phyloP scores from a whole-genome alignment of 257 asterid species.

The Solanum appendiculatum region DNA sequence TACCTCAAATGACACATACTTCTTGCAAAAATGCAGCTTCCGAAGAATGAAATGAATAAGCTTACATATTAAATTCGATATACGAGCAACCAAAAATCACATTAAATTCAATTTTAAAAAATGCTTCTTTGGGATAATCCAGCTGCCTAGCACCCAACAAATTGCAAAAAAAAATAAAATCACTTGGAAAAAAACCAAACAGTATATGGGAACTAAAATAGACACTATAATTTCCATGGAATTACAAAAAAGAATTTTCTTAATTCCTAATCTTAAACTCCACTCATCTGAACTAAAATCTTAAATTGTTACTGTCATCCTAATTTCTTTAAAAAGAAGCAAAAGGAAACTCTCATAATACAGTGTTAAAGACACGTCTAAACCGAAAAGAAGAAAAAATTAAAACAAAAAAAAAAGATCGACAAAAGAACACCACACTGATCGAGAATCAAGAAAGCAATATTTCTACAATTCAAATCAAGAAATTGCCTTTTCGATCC shows the following conservation, averaged over 20 bases:
- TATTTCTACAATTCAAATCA: neutral
- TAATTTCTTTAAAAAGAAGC: neutral
- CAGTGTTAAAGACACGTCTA: neutral
- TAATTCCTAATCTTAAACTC: neutral
- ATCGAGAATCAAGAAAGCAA: neutral
- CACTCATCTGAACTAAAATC: neutral
- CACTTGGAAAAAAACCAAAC: neutral
- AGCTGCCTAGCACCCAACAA: neutral
- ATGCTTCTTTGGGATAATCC: neutral
- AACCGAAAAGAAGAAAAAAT: neutral
- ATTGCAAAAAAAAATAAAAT: neutral
- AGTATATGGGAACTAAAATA: neutral
- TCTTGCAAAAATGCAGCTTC: neutral
- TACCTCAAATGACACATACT: neutral
- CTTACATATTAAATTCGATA: neutral
- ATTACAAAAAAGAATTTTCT: neutral
- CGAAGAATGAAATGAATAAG: neutral
- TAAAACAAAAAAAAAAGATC: neutral
- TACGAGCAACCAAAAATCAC: neutral
- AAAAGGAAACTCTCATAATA: neutral
- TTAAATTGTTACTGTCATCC: neutral
- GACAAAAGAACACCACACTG: neutral
- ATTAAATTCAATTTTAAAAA: neutral
- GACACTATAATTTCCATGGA: neutral
- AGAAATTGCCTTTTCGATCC: neutral